Conservation (phyloP, 495 filamentous ascomycete genomes). For the Penicillium subrubescens region DNA sequence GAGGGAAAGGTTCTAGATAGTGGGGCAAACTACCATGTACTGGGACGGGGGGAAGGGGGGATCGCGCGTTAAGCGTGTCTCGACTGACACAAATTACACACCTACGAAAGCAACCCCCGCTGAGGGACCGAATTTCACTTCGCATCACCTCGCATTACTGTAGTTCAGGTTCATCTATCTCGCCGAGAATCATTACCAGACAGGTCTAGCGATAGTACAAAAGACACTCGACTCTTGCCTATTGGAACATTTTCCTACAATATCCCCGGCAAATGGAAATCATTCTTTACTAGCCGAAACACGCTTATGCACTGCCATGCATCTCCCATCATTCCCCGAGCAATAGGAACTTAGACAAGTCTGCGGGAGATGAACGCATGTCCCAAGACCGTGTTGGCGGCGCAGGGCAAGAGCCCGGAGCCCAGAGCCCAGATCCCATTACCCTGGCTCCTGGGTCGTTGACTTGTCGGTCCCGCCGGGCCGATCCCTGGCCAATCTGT, state of each 20-base stretch:
- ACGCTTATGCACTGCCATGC: constrained; percentile 12
- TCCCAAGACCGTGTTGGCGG: background rate
- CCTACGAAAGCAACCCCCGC: background rate
- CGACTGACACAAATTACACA: background rate
- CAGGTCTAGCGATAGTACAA: background rate
- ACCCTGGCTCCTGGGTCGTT: background rate
- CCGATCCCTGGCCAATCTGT: constrained; percentile 7
- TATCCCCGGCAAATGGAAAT: constrained; percentile 22
- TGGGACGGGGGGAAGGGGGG: background rate
- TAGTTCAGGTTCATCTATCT: background rate
- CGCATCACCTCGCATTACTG: background rate
- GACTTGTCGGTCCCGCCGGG: background rate
- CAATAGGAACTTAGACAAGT: background rate
- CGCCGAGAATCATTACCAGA: background rate
- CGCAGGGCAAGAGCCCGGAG: background rate
- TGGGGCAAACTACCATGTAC: no score
- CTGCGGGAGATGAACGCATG: background rate
- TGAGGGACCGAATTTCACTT: background rate
- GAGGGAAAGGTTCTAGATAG: no score
- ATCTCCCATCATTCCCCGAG: background rate
- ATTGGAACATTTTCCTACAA: background rate
- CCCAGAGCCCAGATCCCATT: background rate
- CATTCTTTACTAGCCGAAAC: constrained; percentile 35
- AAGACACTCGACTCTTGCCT: background rate
- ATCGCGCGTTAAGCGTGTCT: background rate